Evolutionary conservation across 2,329 filamentous ascomycete species (phyloP).

Genomic region (Westerdykella sp.): DNA sequence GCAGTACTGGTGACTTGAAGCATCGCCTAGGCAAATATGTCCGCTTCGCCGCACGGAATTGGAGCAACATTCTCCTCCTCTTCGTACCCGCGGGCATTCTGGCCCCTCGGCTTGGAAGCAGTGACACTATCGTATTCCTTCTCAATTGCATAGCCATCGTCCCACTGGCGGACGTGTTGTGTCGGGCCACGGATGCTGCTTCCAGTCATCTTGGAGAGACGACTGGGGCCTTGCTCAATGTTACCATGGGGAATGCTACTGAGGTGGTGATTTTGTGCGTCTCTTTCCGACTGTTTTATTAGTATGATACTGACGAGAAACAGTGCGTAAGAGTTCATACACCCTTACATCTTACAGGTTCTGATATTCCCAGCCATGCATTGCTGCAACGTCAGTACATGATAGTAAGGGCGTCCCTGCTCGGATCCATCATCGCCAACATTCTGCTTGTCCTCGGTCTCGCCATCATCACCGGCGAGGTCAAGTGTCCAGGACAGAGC

Average conservation of each 20-base stretch:
- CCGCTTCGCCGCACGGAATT: constrained; percentile 29
- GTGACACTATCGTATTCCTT: constrained; percentile 54
- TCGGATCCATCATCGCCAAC: constrained; percentile 83
- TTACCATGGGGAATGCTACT: constrained; percentile 71
- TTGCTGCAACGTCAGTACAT: constrained; percentile 64
- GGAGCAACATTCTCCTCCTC: constrained; percentile 72
- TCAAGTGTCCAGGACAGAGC: constrained; percentile 67
- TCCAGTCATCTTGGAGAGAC: constrained; percentile 74
- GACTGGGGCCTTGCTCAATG: constrained; percentile 10
- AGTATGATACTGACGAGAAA: constrained; percentile 7
- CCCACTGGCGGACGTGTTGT: constrained; percentile 9
- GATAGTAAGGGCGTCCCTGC: constrained; percentile 81
- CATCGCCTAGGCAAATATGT: too few species aligned
- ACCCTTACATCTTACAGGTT: constrained; percentile 62
- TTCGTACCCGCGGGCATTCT: constrained; percentile 65
- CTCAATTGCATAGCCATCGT: constrained; percentile 13
- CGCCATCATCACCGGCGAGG: constrained; percentile 75
- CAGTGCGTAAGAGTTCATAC: constrained; percentile 19
- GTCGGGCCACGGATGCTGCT: constrained; percentile 56
- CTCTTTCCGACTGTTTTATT: constrained; percentile 68
- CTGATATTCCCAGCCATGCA: constrained; percentile 78
- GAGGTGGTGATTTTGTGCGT: constrained; percentile 71
- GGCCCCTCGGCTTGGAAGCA: constrained; percentile 44
- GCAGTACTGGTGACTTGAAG: too few species aligned
- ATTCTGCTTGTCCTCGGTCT: constrained; percentile 77